Base-by-base conservation (phyloP, 1,139 yeast genomes). In the Hyphopichia fennica region DNA sequence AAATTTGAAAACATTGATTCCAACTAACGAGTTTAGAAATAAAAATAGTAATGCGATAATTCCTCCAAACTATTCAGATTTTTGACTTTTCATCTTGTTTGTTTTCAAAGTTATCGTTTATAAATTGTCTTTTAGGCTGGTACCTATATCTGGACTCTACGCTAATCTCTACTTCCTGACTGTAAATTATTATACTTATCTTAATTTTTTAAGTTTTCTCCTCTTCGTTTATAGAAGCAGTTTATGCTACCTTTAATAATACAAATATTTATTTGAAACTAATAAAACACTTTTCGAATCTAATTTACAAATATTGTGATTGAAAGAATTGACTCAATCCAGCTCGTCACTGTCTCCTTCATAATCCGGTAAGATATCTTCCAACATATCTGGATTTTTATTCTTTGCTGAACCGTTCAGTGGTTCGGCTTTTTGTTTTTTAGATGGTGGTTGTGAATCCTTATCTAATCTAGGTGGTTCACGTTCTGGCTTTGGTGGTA, bases 281-380 rank as follows among this genome's bases (percentile, higher is more conserved):
- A 13, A 7, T 27, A n/a, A n/a, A n/a, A n/a, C n/a, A n/a, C 30
- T 16, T 15, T 30, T 15, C 11, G 10, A 10, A 10, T 31, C 34
- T 31, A 31, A 25, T 35, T 23, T 14, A 34, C 19, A 38, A 34
- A 18, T 27, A 16, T 9, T 6, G 23, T 20, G 9, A 6, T 20
- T 6, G 8, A 25, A 11, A 25, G 4, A 25, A 11, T 9, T 33
- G 17, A 14, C 6, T 27, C 34, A 39, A 17, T 34, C 38, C 34
- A 35, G 34, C 19, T 33, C 34, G 16, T 70, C 76, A 46, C 75
- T 69, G 47, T 69, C 27, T 11, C 23, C 75, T 54, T 69, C 75
- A 46, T 70, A 70, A 40, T 71, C 64, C 4, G 76, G 76, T 27
- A 38, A 16, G 10, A 70, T 58, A 36, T 68, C 75, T 16, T 63